These are phyloP conservation scores for Botrytis deweyae DNA, from an alignment of 2,329 filamentous ascomycete species.

Conservation along the genomic window DNA sequence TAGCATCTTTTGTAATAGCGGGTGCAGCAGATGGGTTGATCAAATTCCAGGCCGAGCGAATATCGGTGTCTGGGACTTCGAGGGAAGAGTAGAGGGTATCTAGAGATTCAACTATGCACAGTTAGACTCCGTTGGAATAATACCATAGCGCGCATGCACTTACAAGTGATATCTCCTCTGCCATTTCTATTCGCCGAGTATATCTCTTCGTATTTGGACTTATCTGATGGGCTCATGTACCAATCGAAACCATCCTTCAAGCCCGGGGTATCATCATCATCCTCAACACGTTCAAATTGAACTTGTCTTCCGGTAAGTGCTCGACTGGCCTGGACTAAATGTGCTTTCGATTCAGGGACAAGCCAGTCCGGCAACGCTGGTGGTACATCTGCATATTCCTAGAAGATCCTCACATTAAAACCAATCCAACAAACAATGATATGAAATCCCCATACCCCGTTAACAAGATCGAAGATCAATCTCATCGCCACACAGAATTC, in stretches of 20 bases:
- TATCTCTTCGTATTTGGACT: constrained; percentile 94
- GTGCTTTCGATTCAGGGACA: constrained; percentile 89
- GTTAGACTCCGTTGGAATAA: constrained; percentile 2
- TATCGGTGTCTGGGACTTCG: constrained; percentile 72
- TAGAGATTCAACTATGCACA: constrained; percentile 65
- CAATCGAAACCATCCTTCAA: constrained; percentile 97
- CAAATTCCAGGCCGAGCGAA: constrained; percentile 93
- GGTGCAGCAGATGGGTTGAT: constrained; percentile 85
- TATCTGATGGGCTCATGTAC: constrained; percentile 95
- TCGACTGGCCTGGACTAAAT: constrained; percentile 79
- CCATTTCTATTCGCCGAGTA: constrained; percentile 89
- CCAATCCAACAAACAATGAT: too few relatives aligned
- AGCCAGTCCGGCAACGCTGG: constrained; percentile 88
- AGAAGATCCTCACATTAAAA: constrained; percentile 17
- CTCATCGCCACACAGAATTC: constrained; percentile 99
- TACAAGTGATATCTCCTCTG: constrained; percentile 79
- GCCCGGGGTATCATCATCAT: constrained; percentile 77
- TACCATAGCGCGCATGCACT: constrained; percentile 39
- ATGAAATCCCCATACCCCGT: constrained; percentile 63
- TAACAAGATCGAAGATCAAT: constrained; percentile 94
- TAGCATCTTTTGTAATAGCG: constrained; percentile 91
- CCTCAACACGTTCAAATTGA: constrained; percentile 81
- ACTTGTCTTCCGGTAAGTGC: constrained; percentile 77
- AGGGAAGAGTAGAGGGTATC: constrained; percentile 82
- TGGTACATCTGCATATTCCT: constrained; percentile 93